Percentiles rank a stretch among this genome's conserved stretches.
Conservation (phyloP, 306 rosid species). For the Argentina anserina region DNA sequence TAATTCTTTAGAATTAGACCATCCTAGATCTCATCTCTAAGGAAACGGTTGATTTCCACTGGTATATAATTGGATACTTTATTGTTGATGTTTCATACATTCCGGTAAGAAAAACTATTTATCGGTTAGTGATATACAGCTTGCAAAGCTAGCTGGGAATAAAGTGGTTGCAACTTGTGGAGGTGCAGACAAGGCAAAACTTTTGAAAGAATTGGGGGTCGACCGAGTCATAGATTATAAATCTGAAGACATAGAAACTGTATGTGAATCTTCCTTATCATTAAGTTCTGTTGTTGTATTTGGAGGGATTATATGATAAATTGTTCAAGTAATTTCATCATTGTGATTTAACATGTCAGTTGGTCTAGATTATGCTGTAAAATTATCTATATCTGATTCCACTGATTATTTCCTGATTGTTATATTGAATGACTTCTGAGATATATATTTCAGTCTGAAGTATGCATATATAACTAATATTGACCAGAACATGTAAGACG, state of each 20-base stretch:
- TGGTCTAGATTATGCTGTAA: background rate
- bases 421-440: background rate
- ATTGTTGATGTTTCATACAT: background rate
- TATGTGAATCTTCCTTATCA: conserved; percentile 28
- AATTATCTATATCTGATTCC: conserved; percentile 1
- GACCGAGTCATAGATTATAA: conserved; percentile 89
- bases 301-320: conserved; percentile 6
- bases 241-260: conserved; percentile 79
- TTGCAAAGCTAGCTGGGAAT: conserved; percentile 89
- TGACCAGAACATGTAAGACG: background rate
- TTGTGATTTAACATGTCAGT: conserved; percentile 6
- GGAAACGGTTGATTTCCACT: background rate
- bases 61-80: background rate
- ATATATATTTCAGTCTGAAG: background rate
- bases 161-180: conserved; percentile 95
- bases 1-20: background rate
- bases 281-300: background rate
- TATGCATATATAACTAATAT: background rate
- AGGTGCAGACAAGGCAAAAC: conserved; percentile 73
- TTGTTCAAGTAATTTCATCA: background rate
- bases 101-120: conserved; percentile 1
- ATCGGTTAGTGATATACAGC: conserved; percentile 43
- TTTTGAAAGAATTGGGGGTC: conserved; percentile 81
- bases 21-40: background rate
- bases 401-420: background rate